A percentile compares a stretch with the other conserved stretches of the same genome.
Conservation (phyloP, 495 filamentous ascomycete species). For the Paragyromitra xinjiangensis region DNA sequence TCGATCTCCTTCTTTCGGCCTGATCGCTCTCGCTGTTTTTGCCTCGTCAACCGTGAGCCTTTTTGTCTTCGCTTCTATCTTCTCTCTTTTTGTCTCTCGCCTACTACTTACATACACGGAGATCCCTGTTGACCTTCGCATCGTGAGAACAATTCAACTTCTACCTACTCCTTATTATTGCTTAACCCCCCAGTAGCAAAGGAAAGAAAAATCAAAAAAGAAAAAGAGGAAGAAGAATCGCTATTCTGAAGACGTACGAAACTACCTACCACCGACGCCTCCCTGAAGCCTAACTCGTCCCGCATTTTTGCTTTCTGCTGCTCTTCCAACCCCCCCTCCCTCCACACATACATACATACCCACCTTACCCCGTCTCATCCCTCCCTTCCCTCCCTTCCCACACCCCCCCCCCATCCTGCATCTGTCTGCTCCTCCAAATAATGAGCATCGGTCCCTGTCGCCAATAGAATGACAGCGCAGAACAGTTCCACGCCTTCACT, state of each 20-base stretch:
- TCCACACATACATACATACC: constrained; percentile 36
- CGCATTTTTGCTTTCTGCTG: constrained; percentile 33
- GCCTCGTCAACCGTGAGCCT: constrained; percentile 16
- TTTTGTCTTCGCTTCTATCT: constrained; percentile 19
- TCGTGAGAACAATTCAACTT: constrained; percentile 41
- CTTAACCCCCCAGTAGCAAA: constrained; percentile 32
- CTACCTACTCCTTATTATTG: constrained; percentile 5
- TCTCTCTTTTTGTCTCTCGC: constrained; percentile 4
- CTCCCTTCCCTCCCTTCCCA: constrained; percentile 5
- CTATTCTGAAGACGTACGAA: constrained; percentile 48
- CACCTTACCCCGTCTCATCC: constrained; percentile 47
- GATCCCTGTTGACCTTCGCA: constrained; percentile 40
- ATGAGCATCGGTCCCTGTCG: constrained; percentile 58
- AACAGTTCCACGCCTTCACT: constrained; percentile 56
- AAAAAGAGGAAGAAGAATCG: constrained; percentile 34
- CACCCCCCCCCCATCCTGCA: constrained; percentile 23
- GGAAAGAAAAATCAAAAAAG: background rate
- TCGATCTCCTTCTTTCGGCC: constrained; percentile 19
- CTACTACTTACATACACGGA: constrained; percentile 22
- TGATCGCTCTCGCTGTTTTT: constrained; percentile 22
- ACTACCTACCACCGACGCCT: constrained; percentile 38
- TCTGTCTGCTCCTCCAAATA: constrained; percentile 48
- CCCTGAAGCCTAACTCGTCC: constrained; percentile 39
- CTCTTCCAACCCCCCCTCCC: constrained; percentile 27
- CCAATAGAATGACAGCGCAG: constrained; percentile 59